Conservation (phyloP, 306 rosid species). For the Vicia villosa region DNA sequence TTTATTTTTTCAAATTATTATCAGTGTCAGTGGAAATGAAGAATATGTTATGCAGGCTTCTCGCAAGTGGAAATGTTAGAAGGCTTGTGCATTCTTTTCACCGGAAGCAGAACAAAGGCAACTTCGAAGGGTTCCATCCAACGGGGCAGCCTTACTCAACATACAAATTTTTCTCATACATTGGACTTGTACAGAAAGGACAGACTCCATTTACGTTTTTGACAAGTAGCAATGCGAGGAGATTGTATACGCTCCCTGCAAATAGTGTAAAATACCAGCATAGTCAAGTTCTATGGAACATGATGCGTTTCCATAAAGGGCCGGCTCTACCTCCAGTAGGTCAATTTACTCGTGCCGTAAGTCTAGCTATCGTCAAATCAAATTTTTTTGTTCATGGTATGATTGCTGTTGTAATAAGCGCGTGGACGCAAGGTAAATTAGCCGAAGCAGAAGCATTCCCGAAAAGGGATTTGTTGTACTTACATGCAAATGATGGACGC, state of each 20-base stretch:
- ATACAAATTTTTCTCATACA: conserved; percentile 38
- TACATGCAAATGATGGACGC: conserved; percentile 53
- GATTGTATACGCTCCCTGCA: conserved; percentile 39
- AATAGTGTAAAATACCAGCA: conserved; percentile 46
- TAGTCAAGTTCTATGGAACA: conserved; percentile 61
- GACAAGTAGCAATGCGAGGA: conserved; percentile 38
- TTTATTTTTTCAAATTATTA: no score
- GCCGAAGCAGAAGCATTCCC: conserved; percentile 60
- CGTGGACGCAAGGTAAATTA: conserved; percentile 44
- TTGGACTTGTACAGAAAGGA: conserved; percentile 38
- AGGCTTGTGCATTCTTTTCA: conserved; percentile 45
- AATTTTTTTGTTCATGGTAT: conserved; percentile 65
- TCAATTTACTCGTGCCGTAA: conserved; percentile 66
- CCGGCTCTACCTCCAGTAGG: conserved; percentile 53
- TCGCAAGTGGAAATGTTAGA: conserved; percentile 50
- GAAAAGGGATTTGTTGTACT: conserved; percentile 44
- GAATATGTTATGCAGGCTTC: conserved; percentile 58
- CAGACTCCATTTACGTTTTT: conserved; percentile 38
- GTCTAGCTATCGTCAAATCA: conserved; percentile 67
- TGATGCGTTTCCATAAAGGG: conserved; percentile 48
- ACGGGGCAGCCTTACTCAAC: conserved; percentile 39
- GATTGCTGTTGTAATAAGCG: conserved; percentile 57
- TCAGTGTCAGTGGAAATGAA: no score
- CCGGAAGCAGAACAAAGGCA: conserved; percentile 32
- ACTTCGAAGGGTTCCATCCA: conserved; percentile 35